Base-by-base conservation (phyloP, 1,284 basidiomycete species). In the Ceratobasidium sp. region DNA sequence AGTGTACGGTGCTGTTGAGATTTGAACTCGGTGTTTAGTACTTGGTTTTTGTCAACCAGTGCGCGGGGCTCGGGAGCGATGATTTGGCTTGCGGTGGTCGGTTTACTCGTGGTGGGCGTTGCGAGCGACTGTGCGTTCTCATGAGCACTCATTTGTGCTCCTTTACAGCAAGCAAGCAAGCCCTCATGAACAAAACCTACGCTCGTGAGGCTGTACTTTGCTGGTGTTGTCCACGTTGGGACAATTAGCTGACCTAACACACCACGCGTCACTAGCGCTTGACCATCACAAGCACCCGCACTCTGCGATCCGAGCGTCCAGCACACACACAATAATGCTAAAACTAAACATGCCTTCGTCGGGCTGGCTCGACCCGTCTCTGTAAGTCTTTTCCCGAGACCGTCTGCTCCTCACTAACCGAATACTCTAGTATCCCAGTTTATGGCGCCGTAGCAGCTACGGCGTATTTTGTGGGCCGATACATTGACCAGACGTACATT, bases 401-500 rank as follows among this genome's bases (percentile, higher is more conserved):
- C 4, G 20, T 32, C 29, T 13, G 5, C 3, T 20, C 40, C 40
- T 13, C 22, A 50, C 20, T 25, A 12, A 29, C 27, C 7, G 20
- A 25, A 50, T 25, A 25, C 5, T 20, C 8, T 20, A 69, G 68
- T 22, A 27, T 69, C 2, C 69, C 69, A 31, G 69, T 50, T 2
- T 70, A 70, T 52, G 57, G 45, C 25, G 32, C 65, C 2, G 31
- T 38, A n/a, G 57, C 50, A n/a, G 69, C 50, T 2, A 38, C 58
- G 10, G 25, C 65, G 29, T 64, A 32, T 31, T 22, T 65, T 5
- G 34, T 64, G 10, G 69, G 49, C 34, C 58, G 58, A 25, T 70
- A 70, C 29, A 38, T 70, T 31, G 69, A 70, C 58, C 20, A 64
- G 2, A 70, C 35, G 31, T 70, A 54, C 31, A 64, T 70, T 31